Evolutionary conservation across 139 green algal species (phyloP), one percentile per base, ranked within the genome.

Genomic region (Asterochloris sp.): DNA sequence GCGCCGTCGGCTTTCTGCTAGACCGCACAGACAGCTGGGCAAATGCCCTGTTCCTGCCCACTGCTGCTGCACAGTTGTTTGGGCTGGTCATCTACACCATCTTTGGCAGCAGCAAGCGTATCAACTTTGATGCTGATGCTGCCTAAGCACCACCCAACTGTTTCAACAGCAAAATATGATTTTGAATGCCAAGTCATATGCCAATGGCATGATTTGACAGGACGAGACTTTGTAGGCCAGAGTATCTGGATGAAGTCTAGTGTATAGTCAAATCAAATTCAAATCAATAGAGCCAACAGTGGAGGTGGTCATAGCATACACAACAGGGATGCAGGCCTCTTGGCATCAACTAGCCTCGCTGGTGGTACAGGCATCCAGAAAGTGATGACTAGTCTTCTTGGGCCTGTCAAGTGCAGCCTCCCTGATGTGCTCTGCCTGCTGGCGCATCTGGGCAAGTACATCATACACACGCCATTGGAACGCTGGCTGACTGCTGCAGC

Each of bases 41-140:
- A 4, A 61, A 69, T 28, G 82, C 87, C 10, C 80, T 94, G 0
- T 94, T 94, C 84, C 89, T 92, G 74, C 95, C 95, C 54, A 96
- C 90, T 16, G 92, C 92, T 13, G 78, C 83, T 21, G 95, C 89
- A 82, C 93, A 98, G 84, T 23, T 96, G 0, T 84, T 97, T 71
- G 95, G 95, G 10, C 88, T 95, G 4, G 69, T 95, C 4, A 82
- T 98, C 29, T 98, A 97, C 89, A 90, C 79, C 73, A 86, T 91
- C 2, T 93, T 97, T 78, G 95, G 88, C 17, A 94, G 86, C 84
- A 94, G 89, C 74, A 85, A 98, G 89, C 87, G 93, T 1, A 6
- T 54, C 38, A 54, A 54, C 38, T 54, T 54, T 54, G 38, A 54
- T 54, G 38, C 38, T 54, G 38, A 54, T 54, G 38, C 38, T 54